Percentiles rank a stretch among this genome's conserved stretches.
These are phyloP conservation scores for Amniculicola lignicola DNA, from an alignment of 495 filamentous ascomycete genomes.

Conservation along the genomic window DNA sequence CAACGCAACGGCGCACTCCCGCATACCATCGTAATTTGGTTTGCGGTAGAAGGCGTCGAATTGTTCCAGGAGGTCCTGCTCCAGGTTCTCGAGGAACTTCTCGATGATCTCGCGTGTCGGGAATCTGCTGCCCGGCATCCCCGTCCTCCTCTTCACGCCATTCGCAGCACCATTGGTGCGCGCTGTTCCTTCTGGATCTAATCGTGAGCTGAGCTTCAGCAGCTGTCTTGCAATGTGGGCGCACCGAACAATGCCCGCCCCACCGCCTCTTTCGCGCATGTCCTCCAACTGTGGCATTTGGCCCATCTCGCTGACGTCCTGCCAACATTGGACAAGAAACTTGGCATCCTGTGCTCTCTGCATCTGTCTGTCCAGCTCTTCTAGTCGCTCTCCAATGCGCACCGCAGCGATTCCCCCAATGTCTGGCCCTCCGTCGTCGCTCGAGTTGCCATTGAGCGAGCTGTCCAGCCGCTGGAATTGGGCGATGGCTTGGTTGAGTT, in stretches of 20 bases:
- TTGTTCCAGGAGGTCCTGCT: conserved; percentile 91
- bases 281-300: conserved; percentile 77
- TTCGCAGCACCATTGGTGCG: conserved; percentile 51
- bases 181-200: conserved; percentile 72
- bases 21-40: conserved; percentile 93
- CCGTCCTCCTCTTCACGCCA: conserved; percentile 42
- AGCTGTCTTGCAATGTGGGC: conserved; percentile 87
- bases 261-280: conserved; percentile 66
- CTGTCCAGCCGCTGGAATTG: conserved; percentile 86
- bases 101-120: conserved; percentile 91
- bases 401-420: conserved; percentile 79
- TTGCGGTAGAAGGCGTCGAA: conserved; percentile 95
- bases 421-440: conserved; percentile 52
- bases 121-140: conserved; percentile 49
- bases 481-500: conserved; percentile 85
- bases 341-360: conserved; percentile 87
- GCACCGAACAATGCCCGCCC: conserved; percentile 83
- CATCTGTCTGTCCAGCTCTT: conserved; percentile 89
- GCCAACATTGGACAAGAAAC: conserved; percentile 94
- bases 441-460: conserved; percentile 58
- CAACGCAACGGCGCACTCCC: conserved; percentile 78
- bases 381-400: conserved; percentile 88
- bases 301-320: conserved; percentile 82
- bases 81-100: conserved; percentile 91
- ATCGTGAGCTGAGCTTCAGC: conserved; percentile 77